These are phyloP conservation scores for Panicum miliaceum DNA, from an alignment of 176 grass and related monocot genomes.

Conservation along the genomic window DNA sequence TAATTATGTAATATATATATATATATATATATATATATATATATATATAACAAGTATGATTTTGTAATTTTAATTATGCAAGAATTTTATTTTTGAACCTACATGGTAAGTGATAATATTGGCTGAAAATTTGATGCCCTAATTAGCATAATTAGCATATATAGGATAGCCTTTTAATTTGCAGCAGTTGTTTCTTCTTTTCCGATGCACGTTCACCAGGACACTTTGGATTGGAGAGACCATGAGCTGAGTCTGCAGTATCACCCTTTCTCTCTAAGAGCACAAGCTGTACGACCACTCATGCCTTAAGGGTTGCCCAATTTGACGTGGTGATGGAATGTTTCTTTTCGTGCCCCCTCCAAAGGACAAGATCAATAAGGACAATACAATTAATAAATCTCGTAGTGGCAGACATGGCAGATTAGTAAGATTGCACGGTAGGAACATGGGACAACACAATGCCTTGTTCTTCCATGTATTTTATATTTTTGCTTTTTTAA, in stretches of 20 bases:
- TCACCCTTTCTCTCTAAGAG: background rate
- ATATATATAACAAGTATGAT: background rate
- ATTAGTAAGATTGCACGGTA: slow-evolving; percentile 40
- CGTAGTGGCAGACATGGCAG: slow-evolving; percentile 41
- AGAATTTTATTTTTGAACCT: background rate
- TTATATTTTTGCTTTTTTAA: background rate
- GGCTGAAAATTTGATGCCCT: background rate
- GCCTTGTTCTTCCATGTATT: background rate
- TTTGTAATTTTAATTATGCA: background rate
- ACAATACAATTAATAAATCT: slow-evolving; percentile 22
- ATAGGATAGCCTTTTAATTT: slow-evolving; percentile 16
- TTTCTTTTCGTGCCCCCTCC: slow-evolving; percentile 32
- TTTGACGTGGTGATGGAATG: slow-evolving; percentile 45
- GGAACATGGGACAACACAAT: slow-evolving; percentile 31
- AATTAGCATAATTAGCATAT: slow-evolving; percentile 10
- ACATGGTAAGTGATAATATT: background rate
- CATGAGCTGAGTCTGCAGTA: background rate
- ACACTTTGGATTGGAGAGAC: background rate
- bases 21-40: no score
- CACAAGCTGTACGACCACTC: slow-evolving; percentile 28
- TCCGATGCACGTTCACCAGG: background rate
- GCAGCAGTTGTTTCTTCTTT: background rate
- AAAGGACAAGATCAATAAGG: slow-evolving; percentile 3
- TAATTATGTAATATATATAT: no score
- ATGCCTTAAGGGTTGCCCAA: slow-evolving; percentile 35